Conservation (phyloP, 78 protist genomes). For the Monocercomonoides exilis region DNA sequence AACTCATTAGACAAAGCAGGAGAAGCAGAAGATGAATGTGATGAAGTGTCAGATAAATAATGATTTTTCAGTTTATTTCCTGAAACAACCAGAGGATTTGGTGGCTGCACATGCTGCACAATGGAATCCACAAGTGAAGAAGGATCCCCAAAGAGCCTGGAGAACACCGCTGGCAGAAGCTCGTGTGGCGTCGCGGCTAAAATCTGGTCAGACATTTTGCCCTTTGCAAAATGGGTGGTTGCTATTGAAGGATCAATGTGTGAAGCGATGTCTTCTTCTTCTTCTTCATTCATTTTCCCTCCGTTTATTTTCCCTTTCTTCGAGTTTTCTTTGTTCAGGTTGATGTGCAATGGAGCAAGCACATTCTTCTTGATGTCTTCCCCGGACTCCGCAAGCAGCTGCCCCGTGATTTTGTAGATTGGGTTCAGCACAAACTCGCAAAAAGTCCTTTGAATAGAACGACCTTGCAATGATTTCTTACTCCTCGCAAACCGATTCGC, state of each 20-base stretch:
- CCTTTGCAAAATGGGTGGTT: no score
- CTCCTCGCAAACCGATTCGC: constrained; percentile 44
- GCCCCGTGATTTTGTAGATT: constrained; percentile 77
- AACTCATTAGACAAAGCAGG: no score
- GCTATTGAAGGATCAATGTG: no score
- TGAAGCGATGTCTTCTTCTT: no score
- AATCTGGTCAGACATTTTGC: no score
- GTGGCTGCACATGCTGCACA: not conserved
- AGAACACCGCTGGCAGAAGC: not conserved
- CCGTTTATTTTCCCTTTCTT: no score
- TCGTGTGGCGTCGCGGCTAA: not conserved
- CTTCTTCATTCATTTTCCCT: no score
- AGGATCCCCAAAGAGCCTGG: not conserved
- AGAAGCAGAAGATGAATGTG: no score
- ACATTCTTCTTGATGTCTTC: not conserved
- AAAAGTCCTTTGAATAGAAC: constrained; percentile 52
- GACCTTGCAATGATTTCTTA: no score
- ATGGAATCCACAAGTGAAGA: not conserved
- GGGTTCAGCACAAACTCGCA: constrained; percentile 90
- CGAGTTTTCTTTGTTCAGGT: not conserved
- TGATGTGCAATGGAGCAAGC: not conserved
- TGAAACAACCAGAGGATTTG: no score
- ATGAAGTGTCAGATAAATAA: no score
- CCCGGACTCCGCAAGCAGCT: not conserved
- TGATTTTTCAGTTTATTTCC: no score